Base-by-base conservation (phyloP, 352 stramenopile genomes). In the Phytophthora melonis region DNA sequence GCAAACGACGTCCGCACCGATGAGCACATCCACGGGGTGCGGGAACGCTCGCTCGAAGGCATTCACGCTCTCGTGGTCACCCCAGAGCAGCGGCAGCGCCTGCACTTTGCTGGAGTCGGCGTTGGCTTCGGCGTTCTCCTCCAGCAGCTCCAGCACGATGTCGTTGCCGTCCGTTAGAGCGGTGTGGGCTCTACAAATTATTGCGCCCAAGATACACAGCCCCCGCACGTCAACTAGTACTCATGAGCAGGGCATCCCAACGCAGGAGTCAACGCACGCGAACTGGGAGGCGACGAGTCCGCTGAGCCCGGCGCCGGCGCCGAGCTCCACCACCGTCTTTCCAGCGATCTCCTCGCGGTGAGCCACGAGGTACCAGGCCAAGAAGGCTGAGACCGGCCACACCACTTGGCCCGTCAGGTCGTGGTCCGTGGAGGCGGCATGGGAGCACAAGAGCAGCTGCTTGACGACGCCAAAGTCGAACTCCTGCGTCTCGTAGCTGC, bases 361-460 rank as follows among this genome's bases (percentile, higher is more conserved):
- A 7, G 72, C 58, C 34, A 77, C 59, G 8, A 84, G 61, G 39
- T 81, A 83, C 79, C 82, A 90, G n/a, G 81, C 80, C 25, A 91
- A 65, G 58, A 90, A 87, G 14, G 80, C 75, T 8, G 86, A 93
- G 21, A 93, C 86, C 11, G 84, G 87, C 87, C 85, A 94, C 53
- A 94, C 81, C 0, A 94, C 78, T 87, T 94, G 87, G 43, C 87
- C 87, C 39, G 87, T 94, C 27, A 94, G 72, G 53, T 94, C 86
- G 69, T 91, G 87, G 71, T 93, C 87, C 1, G 87, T 94, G 25
- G 84, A 89, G 9, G 82, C 84, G 14, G 84, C 81, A 23, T 78
- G 79, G 9, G 84, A 89, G 58, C 72, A 80, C 47, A 77, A 63
- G n/a, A 91, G 66, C 61, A 74, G 72, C 54, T 91, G 84, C 63